These are phyloP conservation scores for Cronartium quercuum DNA, from an alignment of 1,284 basidiomycete species.

Conservation along the genomic window DNA sequence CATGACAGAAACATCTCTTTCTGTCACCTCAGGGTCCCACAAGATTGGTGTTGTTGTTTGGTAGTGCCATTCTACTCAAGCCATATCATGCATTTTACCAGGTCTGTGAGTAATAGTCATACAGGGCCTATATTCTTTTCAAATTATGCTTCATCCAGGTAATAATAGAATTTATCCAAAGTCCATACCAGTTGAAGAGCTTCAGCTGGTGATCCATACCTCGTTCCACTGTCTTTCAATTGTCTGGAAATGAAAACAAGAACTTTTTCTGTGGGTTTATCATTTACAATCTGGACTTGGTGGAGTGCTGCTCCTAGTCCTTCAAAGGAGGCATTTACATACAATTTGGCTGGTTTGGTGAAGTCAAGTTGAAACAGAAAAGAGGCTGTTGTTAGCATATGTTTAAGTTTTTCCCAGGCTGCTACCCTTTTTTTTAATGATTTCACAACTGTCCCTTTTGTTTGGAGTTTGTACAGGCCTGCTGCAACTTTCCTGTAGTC, in stretches of 20 bases:
- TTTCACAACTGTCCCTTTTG: no score
- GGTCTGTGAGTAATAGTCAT: no score
- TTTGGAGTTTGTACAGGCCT: no score
- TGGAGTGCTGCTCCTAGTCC: no score
- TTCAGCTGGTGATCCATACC: background rate
- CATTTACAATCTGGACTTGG: background rate
- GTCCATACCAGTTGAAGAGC: background rate
- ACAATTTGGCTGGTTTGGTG: background rate
- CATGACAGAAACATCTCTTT: background rate
- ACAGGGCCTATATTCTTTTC: no score
- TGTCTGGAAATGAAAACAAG: background rate
- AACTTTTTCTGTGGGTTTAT: background rate
- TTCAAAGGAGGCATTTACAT: constrained; percentile 3
- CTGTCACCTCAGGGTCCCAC: background rate
- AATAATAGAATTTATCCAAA: constrained; percentile 9
- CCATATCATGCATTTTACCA: no score
- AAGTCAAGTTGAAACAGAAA: background rate
- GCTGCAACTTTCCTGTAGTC: no score
- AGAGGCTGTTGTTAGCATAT: background rate
- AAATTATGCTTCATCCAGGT: no score
- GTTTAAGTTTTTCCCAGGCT: background rate
- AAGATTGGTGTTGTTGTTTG: no score
- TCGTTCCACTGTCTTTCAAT: constrained; percentile 9
- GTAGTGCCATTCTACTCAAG: no score
- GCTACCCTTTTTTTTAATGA: background rate